Percentiles rank a stretch among this genome's conserved stretches.
Evolutionary conservation across 441 rosid species (phyloP).

Genomic region (Arabidopsis hybrid): DNA sequence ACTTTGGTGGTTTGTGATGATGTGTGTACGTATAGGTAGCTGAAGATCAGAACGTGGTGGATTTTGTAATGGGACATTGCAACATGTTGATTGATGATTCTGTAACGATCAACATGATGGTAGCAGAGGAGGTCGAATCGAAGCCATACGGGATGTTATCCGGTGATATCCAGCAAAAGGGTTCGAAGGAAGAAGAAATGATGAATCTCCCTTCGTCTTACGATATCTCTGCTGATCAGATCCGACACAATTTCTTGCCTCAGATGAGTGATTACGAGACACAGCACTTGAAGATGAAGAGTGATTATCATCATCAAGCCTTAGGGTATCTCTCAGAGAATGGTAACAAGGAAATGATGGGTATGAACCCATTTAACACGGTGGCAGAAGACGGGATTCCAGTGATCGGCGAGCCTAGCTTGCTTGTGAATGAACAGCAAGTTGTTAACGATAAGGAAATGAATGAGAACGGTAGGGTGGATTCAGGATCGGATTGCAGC

Average conservation of each 20-base stretch:
- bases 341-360: conserved; percentile 44
- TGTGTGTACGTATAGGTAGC: conserved; percentile 53
- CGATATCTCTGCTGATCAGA: conserved; percentile 54
- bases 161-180: conserved; percentile 45
- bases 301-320: conserved; percentile 44
- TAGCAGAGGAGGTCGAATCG: conserved; percentile 45
- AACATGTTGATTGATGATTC: conserved; percentile 57
- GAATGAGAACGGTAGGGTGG: conserved; percentile 62
- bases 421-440: conserved; percentile 47
- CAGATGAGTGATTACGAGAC: conserved; percentile 48
- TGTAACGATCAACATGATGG: conserved; percentile 46
- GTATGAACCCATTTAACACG: conserved; percentile 42
- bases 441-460: conserved; percentile 52
- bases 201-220: conserved; percentile 51
- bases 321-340: conserved; percentile 49
- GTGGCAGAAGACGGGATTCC: conserved; percentile 42
- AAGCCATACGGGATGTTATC: conserved; percentile 43
- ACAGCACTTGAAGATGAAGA: conserved; percentile 46
- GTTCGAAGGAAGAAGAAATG: conserved; percentile 44
- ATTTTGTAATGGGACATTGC: conserved; percentile 68
- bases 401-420: conserved; percentile 51
- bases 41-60: conserved; percentile 73
- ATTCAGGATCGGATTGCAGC: conserved; percentile 77
- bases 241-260: conserved; percentile 55
- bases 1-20: conserved; percentile 3